Evolutionary conservation across 2,329 filamentous ascomycete genomes (phyloP), one percentile per base, ranked within the genome.

Genomic region (Escovopsis sp.): DNA sequence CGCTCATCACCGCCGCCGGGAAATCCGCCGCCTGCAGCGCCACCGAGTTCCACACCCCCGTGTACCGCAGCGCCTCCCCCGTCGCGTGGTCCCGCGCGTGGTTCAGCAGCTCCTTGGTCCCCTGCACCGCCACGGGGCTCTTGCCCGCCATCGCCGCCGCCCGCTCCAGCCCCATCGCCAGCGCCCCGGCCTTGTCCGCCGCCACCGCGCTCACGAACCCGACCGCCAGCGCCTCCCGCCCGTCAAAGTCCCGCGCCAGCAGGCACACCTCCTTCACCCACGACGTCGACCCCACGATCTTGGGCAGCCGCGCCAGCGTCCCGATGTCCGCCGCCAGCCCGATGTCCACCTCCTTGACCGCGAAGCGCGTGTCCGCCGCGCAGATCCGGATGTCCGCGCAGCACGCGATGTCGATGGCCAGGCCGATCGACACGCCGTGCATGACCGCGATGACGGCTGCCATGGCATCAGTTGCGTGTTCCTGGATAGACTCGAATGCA

Each of bases 101-200:
- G 56, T 90, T 86, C 51, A 94, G 53, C 42, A 93, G 58, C 60
- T 90, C 81, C 63, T 94, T 94, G 8, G 86, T 93, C 5, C 82
- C 79, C 61, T 85, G 74, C 43, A 88, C 81, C 2, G 85, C 86
- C 16, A 96, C 76, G 0, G 88, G 88, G 50, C 82, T 90, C 69
- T 94, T 94, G 14, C 55, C 62, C 19, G 82, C 80, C 39, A 94
- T 71, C 48, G 75, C 47, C 10, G 50, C 57, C 1, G 79, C 84
- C 48, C 82, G 50, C 42, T 72, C 64, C 40, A 87, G 33, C 0
- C 69, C 85, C 27, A 68, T 69, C 28, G 60, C 58, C 17, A 92
- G 52, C 2, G 79, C 70, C 30, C 66, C 68, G 14, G 63, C 64
- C 61, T 90, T 83, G 39, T 59, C 64, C 31, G 69, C 66, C 37